These are phyloP conservation scores for Phycomyces blakesleeanus DNA, from an alignment of 192 early-diverging fungal genomes.

Conservation along the genomic window DNA sequence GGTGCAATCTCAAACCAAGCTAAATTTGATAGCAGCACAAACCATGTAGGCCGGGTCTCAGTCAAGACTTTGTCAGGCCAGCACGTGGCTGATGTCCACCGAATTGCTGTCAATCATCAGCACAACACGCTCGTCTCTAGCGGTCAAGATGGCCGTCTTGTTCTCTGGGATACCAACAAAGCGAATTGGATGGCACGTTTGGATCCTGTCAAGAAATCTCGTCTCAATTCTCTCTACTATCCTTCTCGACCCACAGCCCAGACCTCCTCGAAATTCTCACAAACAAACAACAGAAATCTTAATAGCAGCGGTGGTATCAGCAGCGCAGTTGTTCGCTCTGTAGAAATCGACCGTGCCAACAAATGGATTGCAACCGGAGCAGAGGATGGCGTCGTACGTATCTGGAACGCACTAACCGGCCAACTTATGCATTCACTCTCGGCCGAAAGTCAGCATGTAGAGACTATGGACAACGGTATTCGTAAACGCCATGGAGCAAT, in stretches of 20 bases:
- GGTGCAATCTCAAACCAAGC: slow-evolving; percentile 27
- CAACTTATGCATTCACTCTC: slow-evolving; percentile 2
- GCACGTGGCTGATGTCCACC: slow-evolving; percentile 27
- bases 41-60: slow-evolving; percentile 3
- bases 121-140: slow-evolving; percentile 22
- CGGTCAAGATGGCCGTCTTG: slow-evolving; percentile 27
- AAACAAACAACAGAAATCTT: not conserved
- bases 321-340: slow-evolving; percentile 3
- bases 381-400: slow-evolving; percentile 23
- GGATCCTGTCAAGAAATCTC: not conserved
- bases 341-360: slow-evolving; percentile 25
- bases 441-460: not conserved
- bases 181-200: slow-evolving; percentile 29
- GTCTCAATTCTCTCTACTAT: slow-evolving; percentile 3
- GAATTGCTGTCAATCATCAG: slow-evolving; percentile 19
- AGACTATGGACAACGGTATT: too few species aligned
- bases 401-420: slow-evolving; percentile 26
- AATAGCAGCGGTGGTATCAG: too few species aligned
- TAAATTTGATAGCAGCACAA: slow-evolving; percentile 15
- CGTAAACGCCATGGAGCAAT: not conserved
- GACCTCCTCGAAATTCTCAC: too few species aligned
- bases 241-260: not conserved
- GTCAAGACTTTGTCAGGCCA: slow-evolving; percentile 23
- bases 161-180: slow-evolving; percentile 26
- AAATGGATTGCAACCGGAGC: slow-evolving; percentile 28